phyloP scores from a whole-genome alignment of 2,329 filamentous ascomycete species.

The Pseudogymnoascus sp. region DNA sequence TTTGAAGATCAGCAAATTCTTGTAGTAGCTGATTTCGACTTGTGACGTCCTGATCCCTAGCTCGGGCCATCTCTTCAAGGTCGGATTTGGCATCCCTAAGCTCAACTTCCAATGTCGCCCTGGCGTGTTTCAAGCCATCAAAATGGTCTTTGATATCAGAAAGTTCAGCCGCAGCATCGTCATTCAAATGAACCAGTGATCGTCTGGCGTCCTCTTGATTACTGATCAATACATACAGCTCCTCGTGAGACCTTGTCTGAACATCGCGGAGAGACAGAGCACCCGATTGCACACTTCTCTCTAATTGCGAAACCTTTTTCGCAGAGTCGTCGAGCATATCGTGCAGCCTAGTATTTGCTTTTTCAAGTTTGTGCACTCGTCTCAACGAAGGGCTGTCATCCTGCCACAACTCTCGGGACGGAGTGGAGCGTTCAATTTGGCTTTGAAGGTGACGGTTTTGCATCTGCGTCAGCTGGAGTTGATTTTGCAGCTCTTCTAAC shows the following conservation, averaged over 20 bases:
- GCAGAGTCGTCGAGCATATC: conserved; percentile 90
- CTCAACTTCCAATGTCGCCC: conserved; percentile 73
- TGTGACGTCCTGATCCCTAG: conserved; percentile 78
- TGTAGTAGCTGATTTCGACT: conserved; percentile 81
- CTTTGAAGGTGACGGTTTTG: conserved; percentile 87
- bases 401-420: conserved; percentile 50
- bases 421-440: conserved; percentile 65
- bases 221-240: conserved; percentile 85
- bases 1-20: conserved; percentile 89
- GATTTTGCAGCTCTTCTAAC: conserved; percentile 85
- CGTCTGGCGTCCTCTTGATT: conserved; percentile 85
- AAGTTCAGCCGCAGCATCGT: conserved; percentile 75
- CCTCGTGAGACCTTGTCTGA: conserved; percentile 87
- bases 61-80: conserved; percentile 66
- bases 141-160: conserved; percentile 79
- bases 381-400: conserved; percentile 72
- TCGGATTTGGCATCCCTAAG: conserved; percentile 77
- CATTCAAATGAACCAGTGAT: conserved; percentile 73
- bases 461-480: conserved; percentile 90
- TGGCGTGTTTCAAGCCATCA: conserved; percentile 76
- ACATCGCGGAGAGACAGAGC: conserved; percentile 85
- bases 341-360: conserved; percentile 83
- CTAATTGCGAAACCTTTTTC: conserved; percentile 82
- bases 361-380: conserved; percentile 83
- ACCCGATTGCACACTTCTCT: conserved; percentile 77